These are phyloP conservation scores for Fraxinus pennsylvanica DNA, from an alignment of 257 asterid genomes.

Conservation along the genomic window DNA sequence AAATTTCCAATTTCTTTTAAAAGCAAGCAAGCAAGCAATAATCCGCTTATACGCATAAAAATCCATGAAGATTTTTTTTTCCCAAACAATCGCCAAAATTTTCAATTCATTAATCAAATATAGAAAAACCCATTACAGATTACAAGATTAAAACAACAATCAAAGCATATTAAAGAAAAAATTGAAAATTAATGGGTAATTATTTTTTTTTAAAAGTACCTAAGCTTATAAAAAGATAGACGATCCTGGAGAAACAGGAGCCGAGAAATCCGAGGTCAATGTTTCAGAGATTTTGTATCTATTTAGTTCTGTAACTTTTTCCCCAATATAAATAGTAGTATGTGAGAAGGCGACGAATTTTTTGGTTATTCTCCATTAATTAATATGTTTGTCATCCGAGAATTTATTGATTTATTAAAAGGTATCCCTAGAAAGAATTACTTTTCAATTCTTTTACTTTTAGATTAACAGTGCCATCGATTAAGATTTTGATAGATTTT, in stretches of 20 bases:
- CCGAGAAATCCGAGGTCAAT: constrained; percentile 51
- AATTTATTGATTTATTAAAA: too few relatives aligned
- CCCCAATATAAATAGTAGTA: background rate
- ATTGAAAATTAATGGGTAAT: background rate
- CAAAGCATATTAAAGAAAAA: background rate
- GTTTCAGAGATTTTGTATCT: constrained; percentile 21
- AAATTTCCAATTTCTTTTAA: constrained; percentile 31
- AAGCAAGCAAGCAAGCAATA: constrained; percentile 40
- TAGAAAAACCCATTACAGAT: constrained; percentile 31
- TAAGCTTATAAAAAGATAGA: constrained; percentile 24
- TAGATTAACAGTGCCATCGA: too few relatives aligned
- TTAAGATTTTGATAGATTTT: too few relatives aligned
- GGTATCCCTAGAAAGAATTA: too few relatives aligned
- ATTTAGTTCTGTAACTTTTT: background rate
- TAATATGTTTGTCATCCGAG: too few relatives aligned
- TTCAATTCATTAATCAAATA: constrained; percentile 14
- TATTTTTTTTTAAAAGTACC: constrained; percentile 10
- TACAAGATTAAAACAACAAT: background rate
- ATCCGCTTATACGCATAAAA: constrained; percentile 14
- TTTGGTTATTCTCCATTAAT: background rate
- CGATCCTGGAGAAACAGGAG: constrained; percentile 33
- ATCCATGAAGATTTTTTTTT: background rate
- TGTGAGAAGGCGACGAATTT: background rate
- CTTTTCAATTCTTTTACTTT: too few relatives aligned
- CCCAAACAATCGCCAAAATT: constrained; percentile 8